Conservation (phyloP, 208 protist genomes). For the Wallacemonas sp. region DNA sequence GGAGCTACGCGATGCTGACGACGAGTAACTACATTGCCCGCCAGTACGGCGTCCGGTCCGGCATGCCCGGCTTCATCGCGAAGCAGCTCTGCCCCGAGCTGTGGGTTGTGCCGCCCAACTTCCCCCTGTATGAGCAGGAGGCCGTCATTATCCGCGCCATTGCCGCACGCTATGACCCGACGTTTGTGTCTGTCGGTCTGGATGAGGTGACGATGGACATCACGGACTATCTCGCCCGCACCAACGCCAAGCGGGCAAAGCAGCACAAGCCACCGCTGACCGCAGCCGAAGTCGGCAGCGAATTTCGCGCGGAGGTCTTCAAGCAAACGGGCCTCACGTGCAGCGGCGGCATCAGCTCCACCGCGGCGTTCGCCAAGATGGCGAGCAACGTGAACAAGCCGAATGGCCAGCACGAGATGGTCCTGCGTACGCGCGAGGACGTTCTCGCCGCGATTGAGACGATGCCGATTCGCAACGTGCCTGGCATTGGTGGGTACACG, state of each 20-base stretch:
- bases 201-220: constrained; percentile 82
- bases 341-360: constrained; percentile 73
- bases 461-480: constrained; percentile 52
- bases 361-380: constrained; percentile 81
- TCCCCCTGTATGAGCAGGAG: constrained; percentile 56
- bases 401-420: constrained; percentile 80
- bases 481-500: constrained; percentile 54
- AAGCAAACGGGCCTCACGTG: constrained; percentile 58
- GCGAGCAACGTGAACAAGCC: constrained; percentile 90
- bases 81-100: constrained; percentile 79
- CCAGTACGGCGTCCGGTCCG: constrained; percentile 89
- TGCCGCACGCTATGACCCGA: constrained; percentile 71
- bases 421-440: constrained; percentile 41
- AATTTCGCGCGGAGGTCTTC: constrained; percentile 56
- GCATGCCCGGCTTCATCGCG: constrained; percentile 94
- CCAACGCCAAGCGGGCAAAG: neutral
- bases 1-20: constrained; percentile 87
- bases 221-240: constrained; percentile 37
- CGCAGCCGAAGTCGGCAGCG: constrained; percentile 34
- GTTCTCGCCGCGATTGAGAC: constrained; percentile 46
- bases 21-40: constrained; percentile 95
- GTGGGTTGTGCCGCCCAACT: constrained; percentile 64
- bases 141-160: constrained; percentile 53
- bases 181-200: constrained; percentile 56
- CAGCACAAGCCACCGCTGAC: constrained; percentile 11